Conservation (phyloP, 495 filamentous ascomycete species). For the Neurospora sp. region DNA sequence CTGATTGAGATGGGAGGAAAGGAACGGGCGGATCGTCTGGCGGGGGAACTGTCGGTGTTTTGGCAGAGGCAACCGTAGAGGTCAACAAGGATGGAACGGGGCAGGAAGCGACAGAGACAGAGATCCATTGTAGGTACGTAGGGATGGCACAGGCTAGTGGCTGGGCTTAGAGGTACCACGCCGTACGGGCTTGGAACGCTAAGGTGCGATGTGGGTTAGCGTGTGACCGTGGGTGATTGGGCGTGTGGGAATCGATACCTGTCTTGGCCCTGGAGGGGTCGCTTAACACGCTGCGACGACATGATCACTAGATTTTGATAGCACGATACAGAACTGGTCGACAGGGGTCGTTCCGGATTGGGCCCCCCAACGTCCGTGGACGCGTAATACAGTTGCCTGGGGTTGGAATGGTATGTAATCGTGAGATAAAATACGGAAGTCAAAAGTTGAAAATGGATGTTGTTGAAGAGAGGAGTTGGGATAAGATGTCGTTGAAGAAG, state of each 20-base stretch:
- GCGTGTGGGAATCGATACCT: not conserved
- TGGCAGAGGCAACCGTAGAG: not conserved
- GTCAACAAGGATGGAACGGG: not conserved
- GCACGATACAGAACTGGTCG: not conserved
- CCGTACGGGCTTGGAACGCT: not conserved
- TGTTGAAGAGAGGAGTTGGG: not conserved
- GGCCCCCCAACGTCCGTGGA: not conserved
- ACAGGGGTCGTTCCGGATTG: not conserved
- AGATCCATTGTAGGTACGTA: not conserved
- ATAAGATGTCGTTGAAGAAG: not conserved
- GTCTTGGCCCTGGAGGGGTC: not conserved
- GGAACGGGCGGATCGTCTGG: not conserved
- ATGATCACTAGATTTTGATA: not conserved
- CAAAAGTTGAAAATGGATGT: not conserved
- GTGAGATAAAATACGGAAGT: not conserved
- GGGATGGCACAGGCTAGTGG: not conserved
- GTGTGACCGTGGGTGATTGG: not conserved
- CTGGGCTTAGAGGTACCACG: not conserved
- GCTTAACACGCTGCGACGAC: not conserved
- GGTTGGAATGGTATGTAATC: not conserved
- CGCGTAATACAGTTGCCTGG: not conserved
- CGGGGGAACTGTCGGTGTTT: not conserved
- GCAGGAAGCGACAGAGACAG: not conserved
- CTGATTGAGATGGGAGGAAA: not conserved
- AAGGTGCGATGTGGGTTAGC: not conserved